These are phyloP conservation scores for Sophora flavescens DNA, from an alignment of 306 rosid genomes.

Conservation along the genomic window DNA sequence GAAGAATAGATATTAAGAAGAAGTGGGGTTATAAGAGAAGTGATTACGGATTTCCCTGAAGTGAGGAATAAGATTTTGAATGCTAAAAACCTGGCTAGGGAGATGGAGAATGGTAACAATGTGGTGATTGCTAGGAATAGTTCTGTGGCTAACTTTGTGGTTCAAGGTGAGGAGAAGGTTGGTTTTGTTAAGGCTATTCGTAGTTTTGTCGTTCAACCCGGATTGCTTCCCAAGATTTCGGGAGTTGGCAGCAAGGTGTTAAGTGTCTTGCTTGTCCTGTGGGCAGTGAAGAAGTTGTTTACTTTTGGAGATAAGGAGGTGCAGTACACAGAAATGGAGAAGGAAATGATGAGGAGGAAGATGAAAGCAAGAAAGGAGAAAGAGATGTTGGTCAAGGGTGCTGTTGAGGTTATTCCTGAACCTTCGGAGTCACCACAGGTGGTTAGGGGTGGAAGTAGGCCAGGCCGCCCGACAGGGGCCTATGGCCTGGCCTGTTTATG, in stretches of 20 bases:
- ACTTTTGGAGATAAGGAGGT: constrained; percentile 62
- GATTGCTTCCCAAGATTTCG: constrained; percentile 56
- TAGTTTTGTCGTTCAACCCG: constrained; percentile 58
- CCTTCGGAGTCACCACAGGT: constrained; percentile 47
- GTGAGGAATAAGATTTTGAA: constrained; percentile 58
- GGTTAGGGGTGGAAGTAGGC: too few species aligned
- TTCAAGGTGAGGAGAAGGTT: constrained; percentile 64
- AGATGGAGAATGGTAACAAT: constrained; percentile 76
- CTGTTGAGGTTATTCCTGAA: constrained; percentile 71
- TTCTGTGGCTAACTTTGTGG: constrained; percentile 79
- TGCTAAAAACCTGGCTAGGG: constrained; percentile 71
- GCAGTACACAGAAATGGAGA: constrained; percentile 57
- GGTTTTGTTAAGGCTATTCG: constrained; percentile 55
- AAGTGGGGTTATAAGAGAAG: constrained; percentile 53
- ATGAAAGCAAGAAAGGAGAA: constrained; percentile 77
- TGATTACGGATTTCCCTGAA: constrained; percentile 55
- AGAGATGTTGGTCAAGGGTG: constrained; percentile 55
- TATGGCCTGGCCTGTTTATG: too few species aligned
- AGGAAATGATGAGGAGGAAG: constrained; percentile 95
- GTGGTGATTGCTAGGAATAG: constrained; percentile 84
- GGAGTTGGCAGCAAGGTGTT: constrained; percentile 66
- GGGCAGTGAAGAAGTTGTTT: constrained; percentile 73
- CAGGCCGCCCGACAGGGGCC: too few species aligned
- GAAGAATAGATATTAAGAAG: constrained; percentile 77
- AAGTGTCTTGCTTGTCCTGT: constrained; percentile 62